Evolutionary conservation across 2,329 filamentous ascomycete genomes (phyloP).

Genomic region (Clonostachys sp.): DNA sequence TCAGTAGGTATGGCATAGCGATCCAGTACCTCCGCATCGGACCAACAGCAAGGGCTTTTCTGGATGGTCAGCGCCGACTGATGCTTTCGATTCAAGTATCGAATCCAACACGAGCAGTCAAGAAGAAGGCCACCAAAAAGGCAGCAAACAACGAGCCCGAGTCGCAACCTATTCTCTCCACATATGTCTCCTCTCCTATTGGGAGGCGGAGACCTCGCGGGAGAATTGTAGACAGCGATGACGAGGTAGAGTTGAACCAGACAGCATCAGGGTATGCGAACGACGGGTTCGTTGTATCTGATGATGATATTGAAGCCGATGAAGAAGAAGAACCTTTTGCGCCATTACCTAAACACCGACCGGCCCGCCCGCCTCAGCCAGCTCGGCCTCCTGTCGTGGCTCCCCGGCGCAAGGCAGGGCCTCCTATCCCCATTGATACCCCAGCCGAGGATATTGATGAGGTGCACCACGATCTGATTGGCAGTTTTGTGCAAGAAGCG

Average conservation of each 20-base stretch:
- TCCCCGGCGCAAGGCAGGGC: slow-evolving; percentile 27
- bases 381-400: not conserved
- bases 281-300: slow-evolving; percentile 44
- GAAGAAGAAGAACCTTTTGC: slow-evolving; percentile 42
- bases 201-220: slow-evolving; percentile 17
- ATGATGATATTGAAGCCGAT: slow-evolving; percentile 20
- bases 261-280: slow-evolving; percentile 41
- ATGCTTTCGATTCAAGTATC: slow-evolving; percentile 34
- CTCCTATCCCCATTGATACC: slow-evolving; percentile 54
- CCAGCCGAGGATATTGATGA: slow-evolving; percentile 50
- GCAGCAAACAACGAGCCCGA: slow-evolving; percentile 31
- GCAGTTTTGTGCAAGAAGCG: slow-evolving; percentile 60
- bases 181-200: slow-evolving; percentile 50
- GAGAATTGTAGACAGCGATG: slow-evolving; percentile 17
- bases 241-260: slow-evolving; percentile 30
- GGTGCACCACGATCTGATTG: slow-evolving; percentile 59
- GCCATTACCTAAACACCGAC: slow-evolving; percentile 28
- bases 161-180: slow-evolving; percentile 21
- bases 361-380: slow-evolving; percentile 23
- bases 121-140: slow-evolving; percentile 25
- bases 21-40: slow-evolving; percentile 64
- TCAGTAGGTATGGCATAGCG: slow-evolving; percentile 55
- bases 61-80: slow-evolving; percentile 38
- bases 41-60: slow-evolving; percentile 32
- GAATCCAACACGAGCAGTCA: slow-evolving; percentile 25